Conservation (phyloP, 2,329 filamentous ascomycete species). For the Ophidiomyces ophidiicola region DNA sequence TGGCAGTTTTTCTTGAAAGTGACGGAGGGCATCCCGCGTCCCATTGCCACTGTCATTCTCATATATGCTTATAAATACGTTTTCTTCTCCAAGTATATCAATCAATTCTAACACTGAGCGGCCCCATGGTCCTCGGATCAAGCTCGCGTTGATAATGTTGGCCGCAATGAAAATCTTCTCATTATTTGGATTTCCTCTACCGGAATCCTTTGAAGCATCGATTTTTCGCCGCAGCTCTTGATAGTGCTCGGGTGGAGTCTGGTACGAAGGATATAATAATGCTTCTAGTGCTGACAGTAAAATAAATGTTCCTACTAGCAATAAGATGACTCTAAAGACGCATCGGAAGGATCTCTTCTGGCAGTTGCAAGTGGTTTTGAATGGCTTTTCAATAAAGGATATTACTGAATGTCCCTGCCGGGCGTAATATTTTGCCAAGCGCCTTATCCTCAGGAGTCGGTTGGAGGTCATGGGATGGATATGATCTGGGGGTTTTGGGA, state of each 20-base stretch:
- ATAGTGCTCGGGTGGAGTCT: slow-evolving; percentile 11
- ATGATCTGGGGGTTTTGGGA: background rate
- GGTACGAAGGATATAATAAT: slow-evolving; percentile 10
- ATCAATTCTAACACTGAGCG: slow-evolving; percentile 10
- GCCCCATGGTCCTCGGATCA: slow-evolving; percentile 11
- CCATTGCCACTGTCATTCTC: slow-evolving; percentile 13
- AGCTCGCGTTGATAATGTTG: slow-evolving; percentile 12
- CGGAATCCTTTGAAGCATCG: background rate
- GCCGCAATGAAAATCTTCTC: slow-evolving; percentile 13
- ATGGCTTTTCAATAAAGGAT: background rate
- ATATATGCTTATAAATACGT: slow-evolving; percentile 15
- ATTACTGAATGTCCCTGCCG: background rate
- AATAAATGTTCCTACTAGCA: slow-evolving; percentile 5
- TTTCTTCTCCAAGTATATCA: slow-evolving; percentile 9
- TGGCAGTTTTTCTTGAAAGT: slow-evolving; percentile 9
- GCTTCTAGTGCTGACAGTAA: slow-evolving; percentile 9
- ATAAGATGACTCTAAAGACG: background rate
- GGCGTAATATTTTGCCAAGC: background rate
- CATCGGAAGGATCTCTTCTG: background rate
- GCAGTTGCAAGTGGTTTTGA: background rate
- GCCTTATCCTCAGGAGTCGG: too few species aligned
- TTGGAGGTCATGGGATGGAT: background rate
- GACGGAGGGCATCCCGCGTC: slow-evolving; percentile 8
- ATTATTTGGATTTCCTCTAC: slow-evolving; percentile 9
- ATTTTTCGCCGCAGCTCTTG: slow-evolving; percentile 3